Evolutionary conservation across 495 filamentous ascomycete species (phyloP), one percentile per base, ranked within the genome.

Genomic region (Trichoderma erinaceum): DNA sequence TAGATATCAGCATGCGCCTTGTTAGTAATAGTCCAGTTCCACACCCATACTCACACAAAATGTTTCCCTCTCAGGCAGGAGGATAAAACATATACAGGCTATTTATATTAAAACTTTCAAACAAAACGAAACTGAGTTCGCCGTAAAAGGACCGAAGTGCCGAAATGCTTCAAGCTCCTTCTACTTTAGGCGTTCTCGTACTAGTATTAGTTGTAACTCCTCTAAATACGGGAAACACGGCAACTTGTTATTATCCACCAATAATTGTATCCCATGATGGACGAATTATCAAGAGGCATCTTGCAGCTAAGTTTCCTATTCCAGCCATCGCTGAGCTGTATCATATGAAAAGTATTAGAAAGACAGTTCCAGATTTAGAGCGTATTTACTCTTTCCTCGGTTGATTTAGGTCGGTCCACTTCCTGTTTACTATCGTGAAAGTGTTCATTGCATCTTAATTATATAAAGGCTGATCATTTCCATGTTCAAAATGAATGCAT

Each of bases 71-170:
- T 38, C 35, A 0, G 35, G 35, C 35, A 38, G 35, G 35, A 38
- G 35, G 35, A 38, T 52, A 23, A 23, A 52, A 0, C 2, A 11
- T 23, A 23, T 52, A 52, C 0, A 5, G 8, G 25, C 18, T 21
- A 23, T 11, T 23, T 8, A 52, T 11, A 16, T 23, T 52, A 21
- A 23, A 52, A 3, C 8, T 21, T n/a, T 23, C 10, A 21, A 18
- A 52, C n/a, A 2, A 25, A 23, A 23, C 18, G 2, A 38, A 38
- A 38, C 0, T 25, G 48, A 21, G 21, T 52, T 0, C 4, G 48
- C 48, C 48, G 48, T 23, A 52, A 23, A 52, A 25, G 48, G 48
- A 52, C 48, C 48, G 48, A 52, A 10, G n/a, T 52, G 48, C 48
- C 48, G 48, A 52, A 21, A 21, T 21, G n/a, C 48, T 52, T 23